These are phyloP conservation scores for Microcos paniculata DNA, from an alignment of 345 rosid genomes.

Conservation along the genomic window DNA sequence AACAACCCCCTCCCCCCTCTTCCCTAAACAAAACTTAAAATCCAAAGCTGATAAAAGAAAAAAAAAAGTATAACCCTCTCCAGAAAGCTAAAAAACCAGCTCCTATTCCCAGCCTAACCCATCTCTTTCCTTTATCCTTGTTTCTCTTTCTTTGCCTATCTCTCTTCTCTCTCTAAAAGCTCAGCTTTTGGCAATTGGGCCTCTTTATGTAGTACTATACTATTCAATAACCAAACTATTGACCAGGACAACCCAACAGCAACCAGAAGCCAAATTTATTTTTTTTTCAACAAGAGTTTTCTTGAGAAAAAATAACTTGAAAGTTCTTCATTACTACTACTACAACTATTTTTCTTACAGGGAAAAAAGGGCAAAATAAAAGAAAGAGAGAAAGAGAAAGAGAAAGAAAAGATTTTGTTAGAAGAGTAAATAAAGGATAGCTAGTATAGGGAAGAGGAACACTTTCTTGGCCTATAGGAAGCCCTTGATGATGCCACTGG, in stretches of 20 bases:
- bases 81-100: slow-evolving; percentile 14
- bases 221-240: background rate
- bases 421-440: slow-evolving; percentile 31
- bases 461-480: slow-evolving; percentile 21
- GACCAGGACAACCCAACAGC: slow-evolving; percentile 19
- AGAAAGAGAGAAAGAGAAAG: background rate
- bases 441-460: slow-evolving; percentile 24
- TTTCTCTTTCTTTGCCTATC: background rate
- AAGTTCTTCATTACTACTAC: background rate
- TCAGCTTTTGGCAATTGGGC: slow-evolving; percentile 33
- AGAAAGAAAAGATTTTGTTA: background rate
- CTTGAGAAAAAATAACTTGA: slow-evolving; percentile 15
- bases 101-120: slow-evolving; percentile 41
- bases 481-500: slow-evolving; percentile 32
- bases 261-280: background rate
- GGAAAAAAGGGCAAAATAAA: background rate
- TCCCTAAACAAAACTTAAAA: slow-evolving; percentile 4
- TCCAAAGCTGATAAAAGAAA: background rate
- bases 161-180: background rate
- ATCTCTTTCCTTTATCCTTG: slow-evolving; percentile 23
- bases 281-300: slow-evolving; percentile 26
- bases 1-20: background rate
- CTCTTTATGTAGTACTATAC: slow-evolving; percentile 16
- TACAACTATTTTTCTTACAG: background rate
- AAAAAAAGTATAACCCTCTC: background rate